Conservation (phyloP, 352 stramenopile species). For the Globisporangium recalcitrans region DNA sequence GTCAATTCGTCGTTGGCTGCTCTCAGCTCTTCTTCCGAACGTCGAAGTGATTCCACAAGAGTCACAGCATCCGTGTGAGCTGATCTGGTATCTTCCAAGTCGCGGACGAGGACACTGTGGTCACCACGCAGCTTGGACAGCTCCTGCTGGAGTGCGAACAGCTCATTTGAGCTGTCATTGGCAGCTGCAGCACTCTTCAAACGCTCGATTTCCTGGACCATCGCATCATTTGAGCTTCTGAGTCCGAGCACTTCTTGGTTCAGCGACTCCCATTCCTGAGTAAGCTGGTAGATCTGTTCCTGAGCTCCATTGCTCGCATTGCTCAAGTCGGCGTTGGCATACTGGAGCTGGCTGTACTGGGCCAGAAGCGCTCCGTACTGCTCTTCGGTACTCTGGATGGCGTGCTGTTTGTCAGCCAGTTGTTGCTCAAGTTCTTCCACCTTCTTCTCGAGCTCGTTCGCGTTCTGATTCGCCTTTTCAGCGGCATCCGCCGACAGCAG, state of each 20-base stretch:
- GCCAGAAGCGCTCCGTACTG: slow-evolving; percentile 28
- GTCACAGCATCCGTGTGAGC: slow-evolving; percentile 2
- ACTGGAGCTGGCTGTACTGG: slow-evolving; percentile 13
- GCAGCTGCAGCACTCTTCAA: slow-evolving; percentile 1
- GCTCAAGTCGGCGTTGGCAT: slow-evolving; percentile 4
- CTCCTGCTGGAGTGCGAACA: slow-evolving; percentile 24
- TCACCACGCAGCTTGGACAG: slow-evolving; percentile 25
- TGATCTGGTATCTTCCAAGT: slow-evolving; percentile 20
- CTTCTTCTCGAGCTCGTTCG: slow-evolving; percentile 22
- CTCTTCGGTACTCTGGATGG: slow-evolving; percentile 11
- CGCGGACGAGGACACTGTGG: slow-evolving; percentile 14
- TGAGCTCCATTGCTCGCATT: slow-evolving; percentile 10
- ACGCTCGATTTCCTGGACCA: slow-evolving; percentile 3
- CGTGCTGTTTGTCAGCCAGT: slow-evolving; percentile 2
- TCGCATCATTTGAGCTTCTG: slow-evolving; percentile 1
- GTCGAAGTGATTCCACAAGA: slow-evolving; percentile 15
- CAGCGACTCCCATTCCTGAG: slow-evolving; percentile 26
- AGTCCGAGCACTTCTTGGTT: slow-evolving; percentile 15
- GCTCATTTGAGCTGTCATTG: slow-evolving; percentile 1
- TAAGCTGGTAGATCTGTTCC: slow-evolving; percentile 10
- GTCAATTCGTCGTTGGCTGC: slow-evolving; percentile 21
- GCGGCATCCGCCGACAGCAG: slow-evolving; percentile 29
- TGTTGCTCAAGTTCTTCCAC: slow-evolving; percentile 26
- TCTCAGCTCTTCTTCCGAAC: slow-evolving; percentile 31
- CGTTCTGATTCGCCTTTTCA: slow-evolving; percentile 21